Evolutionary conservation across 106 monocot genomes (phyloP).

Genomic region (Triglochin maritima): DNA sequence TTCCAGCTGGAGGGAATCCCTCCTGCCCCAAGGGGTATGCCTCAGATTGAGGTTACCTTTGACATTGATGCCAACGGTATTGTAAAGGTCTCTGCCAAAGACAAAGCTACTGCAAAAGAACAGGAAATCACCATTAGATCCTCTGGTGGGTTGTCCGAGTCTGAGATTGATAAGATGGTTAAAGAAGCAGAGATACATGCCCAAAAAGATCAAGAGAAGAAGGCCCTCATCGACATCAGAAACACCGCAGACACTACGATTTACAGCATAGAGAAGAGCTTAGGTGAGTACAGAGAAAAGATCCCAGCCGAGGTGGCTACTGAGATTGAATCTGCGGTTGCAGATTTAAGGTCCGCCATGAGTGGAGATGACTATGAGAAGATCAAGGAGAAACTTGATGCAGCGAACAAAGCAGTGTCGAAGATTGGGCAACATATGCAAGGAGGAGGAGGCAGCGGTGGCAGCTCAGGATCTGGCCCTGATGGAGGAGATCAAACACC

Average conservation of each 20-base stretch:
- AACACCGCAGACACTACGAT: conserved; percentile 13
- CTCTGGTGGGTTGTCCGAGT: conserved; percentile 14
- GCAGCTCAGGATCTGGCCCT: neutral
- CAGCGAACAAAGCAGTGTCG: conserved; percentile 15
- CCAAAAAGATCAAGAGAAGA: conserved; percentile 14
- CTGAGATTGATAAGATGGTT: conserved; percentile 17
- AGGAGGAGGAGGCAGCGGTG: neutral
- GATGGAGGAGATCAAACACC: neutral
- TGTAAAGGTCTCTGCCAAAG: conserved; percentile 16
- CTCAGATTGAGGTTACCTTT: conserved; percentile 15
- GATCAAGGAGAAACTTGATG: conserved; percentile 14
- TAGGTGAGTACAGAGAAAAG: conserved; percentile 11
- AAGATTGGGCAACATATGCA: conserved; percentile 22
- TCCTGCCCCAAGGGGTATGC: conserved; percentile 15
- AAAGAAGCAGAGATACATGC: conserved; percentile 19
- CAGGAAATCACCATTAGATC: conserved; percentile 17
- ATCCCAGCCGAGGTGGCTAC: conserved; percentile 9
- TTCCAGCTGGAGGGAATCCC: conserved; percentile 18
- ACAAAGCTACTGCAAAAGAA: conserved; percentile 14
- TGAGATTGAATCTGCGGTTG: conserved; percentile 8
- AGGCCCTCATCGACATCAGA: conserved; percentile 7
- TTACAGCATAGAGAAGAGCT: conserved; percentile 15
- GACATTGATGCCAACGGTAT: conserved; percentile 21
- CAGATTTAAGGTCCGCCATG: conserved; percentile 8
- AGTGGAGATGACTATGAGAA: neutral